phyloP scores from a whole-genome alignment of 225 moss, liverwort and hornwort genomes.

The Thuidium tamariscinum region DNA sequence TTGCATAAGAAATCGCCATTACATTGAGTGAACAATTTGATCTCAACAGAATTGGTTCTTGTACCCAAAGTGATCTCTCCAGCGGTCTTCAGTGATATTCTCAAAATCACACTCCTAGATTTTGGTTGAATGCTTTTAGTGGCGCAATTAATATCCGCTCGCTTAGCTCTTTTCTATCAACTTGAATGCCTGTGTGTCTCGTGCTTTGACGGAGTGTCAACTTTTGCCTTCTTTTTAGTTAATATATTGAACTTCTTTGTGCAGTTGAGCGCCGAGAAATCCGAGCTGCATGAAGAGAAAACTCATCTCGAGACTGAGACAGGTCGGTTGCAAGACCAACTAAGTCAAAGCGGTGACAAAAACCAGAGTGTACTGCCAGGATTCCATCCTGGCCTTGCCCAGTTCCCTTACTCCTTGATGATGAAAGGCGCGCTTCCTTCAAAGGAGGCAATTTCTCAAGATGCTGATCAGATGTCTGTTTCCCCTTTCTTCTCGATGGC shows the following conservation, averaged over 20 bases:
- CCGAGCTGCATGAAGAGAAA: conserved; percentile 87
- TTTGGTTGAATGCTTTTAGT: neutral
- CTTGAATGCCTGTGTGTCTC: neutral
- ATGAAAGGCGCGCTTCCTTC: conserved; percentile 23
- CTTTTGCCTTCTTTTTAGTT: neutral
- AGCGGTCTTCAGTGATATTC: neutral
- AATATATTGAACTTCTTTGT: neutral
- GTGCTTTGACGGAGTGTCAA: neutral
- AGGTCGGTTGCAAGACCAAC: conserved; percentile 52
- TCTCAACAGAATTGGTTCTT: neutral
- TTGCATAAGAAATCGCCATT: neutral
- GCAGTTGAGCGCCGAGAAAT: conserved; percentile 76
- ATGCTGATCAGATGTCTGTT: conserved; percentile 20
- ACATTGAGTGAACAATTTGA: neutral
- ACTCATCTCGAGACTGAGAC: conserved; percentile 51
- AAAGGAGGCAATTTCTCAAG: conserved; percentile 25
- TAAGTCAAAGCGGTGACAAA: conserved; percentile 28
- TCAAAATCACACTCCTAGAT: neutral
- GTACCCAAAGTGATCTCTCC: neutral
- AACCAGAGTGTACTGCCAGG: conserved; percentile 22
- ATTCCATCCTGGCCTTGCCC: conserved; percentile 49
- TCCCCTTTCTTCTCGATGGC: conserved; percentile 41
- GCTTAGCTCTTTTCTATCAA: neutral
- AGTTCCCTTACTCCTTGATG: conserved; percentile 41
- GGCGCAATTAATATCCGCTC: neutral